Evolutionary conservation across 108 stramenopile species (phyloP).

Genomic region (Schizochytrium sp.): DNA sequence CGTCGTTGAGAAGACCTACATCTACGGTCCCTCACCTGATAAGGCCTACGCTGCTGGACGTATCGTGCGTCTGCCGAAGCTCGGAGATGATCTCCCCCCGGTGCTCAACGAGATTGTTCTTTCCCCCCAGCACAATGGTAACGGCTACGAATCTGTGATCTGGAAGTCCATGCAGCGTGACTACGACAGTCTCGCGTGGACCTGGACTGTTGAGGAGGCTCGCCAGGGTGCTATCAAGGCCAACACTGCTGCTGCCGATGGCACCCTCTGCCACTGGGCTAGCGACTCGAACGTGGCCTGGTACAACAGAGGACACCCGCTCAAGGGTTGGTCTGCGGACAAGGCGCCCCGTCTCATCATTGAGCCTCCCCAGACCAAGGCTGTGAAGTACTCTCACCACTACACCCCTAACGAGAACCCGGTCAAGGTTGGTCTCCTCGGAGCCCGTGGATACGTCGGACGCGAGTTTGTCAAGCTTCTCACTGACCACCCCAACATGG

Average conservation of each 20-base stretch:
- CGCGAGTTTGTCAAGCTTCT: constrained; percentile 51
- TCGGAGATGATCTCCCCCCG: not conserved
- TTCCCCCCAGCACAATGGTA: not conserved
- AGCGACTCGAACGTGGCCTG: constrained; percentile 33
- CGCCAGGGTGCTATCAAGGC: not conserved
- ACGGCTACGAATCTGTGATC: not conserved
- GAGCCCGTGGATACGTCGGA: constrained; percentile 55
- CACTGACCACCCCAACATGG: not conserved
- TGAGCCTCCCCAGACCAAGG: constrained; percentile 28
- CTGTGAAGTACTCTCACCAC: constrained; percentile 28
- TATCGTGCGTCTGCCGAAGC: constrained; percentile 7
- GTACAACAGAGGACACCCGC: constrained; percentile 41
- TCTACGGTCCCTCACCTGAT: constrained; percentile 14
- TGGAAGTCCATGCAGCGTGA: constrained; percentile 30
- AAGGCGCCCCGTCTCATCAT: constrained; percentile 29
- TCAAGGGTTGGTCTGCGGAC: constrained; percentile 40
- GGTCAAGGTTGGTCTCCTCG: constrained; percentile 34
- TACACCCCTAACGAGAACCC: not conserved
- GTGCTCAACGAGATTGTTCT: constrained; percentile 23
- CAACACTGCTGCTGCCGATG: constrained; percentile 15
- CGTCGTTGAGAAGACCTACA: constrained; percentile 20
- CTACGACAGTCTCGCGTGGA: not conserved
- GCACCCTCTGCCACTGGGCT: constrained; percentile 54
- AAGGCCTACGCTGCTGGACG: not conserved
- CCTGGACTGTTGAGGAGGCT: not conserved